A percentile compares a stretch with the other conserved stretches of the same genome.
Conservation (phyloP, 2,329 filamentous ascomycete species). For the Fonsecaea erecta region DNA sequence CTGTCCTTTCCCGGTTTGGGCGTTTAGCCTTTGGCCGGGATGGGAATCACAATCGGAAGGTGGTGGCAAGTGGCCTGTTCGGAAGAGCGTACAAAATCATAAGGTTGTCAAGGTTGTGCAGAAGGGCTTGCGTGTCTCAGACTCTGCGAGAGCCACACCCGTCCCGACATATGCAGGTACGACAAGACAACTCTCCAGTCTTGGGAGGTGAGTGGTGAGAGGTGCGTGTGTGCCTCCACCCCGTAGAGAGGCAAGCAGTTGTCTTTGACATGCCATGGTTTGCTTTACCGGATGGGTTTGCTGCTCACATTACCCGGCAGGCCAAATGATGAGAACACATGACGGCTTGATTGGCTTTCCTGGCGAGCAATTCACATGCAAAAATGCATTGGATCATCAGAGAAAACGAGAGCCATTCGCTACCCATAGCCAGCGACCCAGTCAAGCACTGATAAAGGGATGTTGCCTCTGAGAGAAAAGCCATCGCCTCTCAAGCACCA, state of each 20-base stretch:
- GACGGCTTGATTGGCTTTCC: not conserved
- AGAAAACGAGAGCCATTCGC: conserved; percentile 10
- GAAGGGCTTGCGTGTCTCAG: conserved; percentile 30
- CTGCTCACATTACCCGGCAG: not conserved
- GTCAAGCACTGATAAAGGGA: conserved; percentile 5
- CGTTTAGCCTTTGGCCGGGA: not conserved
- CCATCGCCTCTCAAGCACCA: not conserved
- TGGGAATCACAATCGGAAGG: conserved; percentile 1
- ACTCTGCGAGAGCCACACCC: conserved; percentile 23
- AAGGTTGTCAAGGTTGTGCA: conserved; percentile 25
- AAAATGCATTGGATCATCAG: conserved; percentile 1
- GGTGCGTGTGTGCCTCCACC: no score
- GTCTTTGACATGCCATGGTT: not conserved
- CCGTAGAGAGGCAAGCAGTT: not conserved
- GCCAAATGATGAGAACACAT: not conserved
- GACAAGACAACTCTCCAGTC: no score
- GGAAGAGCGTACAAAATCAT: conserved; percentile 7
- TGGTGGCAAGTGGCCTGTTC: conserved; percentile 16
- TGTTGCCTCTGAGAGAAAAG: conserved; percentile 1
- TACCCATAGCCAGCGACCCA: not conserved
- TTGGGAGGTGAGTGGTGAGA: no score
- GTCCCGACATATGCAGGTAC: conserved; percentile 30
- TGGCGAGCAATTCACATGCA: conserved; percentile 16
- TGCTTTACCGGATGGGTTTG: not conserved
- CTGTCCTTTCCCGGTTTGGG: not conserved